Evolutionary conservation across 2,329 filamentous ascomycete species (phyloP).

Genomic region (Dothistroma septosporum): DNA sequence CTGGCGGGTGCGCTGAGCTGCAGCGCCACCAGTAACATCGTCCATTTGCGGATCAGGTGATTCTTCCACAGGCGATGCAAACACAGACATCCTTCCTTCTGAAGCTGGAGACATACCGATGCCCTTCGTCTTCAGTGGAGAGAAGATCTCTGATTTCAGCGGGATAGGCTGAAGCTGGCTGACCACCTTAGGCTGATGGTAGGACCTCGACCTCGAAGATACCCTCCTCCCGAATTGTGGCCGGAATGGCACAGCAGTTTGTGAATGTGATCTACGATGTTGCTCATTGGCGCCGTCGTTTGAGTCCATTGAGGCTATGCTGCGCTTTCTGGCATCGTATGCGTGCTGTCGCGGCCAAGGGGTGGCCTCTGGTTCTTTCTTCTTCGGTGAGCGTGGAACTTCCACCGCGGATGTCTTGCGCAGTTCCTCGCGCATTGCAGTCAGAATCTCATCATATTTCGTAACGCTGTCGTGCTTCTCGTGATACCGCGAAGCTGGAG

Average conservation of each 20-base stretch:
- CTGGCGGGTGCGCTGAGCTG: constrained; percentile 11
- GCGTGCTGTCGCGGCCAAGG: constrained; percentile 8
- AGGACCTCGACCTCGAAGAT: constrained; percentile 28
- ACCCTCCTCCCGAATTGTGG: constrained; percentile 25
- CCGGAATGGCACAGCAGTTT: constrained; percentile 28
- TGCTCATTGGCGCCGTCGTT: constrained; percentile 14
- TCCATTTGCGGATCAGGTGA: constrained; percentile 9
- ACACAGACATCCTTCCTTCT: constrained; percentile 11
- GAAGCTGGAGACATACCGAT: constrained; percentile 17
- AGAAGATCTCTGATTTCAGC: constrained; percentile 34
- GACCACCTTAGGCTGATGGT: constrained; percentile 31
- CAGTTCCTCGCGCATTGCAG: constrained; percentile 34
- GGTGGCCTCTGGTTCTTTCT: constrained; percentile 8
- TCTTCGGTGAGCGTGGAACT: constrained; percentile 9
- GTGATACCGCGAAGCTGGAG: constrained; percentile 13
- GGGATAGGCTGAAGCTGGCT: constrained; percentile 30
- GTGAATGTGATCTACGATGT: constrained; percentile 25
- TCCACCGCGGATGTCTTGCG: constrained; percentile 20
- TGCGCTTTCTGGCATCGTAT: constrained; percentile 9
- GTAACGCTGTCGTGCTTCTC: constrained; percentile 16
- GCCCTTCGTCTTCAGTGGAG: constrained; percentile 30
- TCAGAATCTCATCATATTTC: constrained; percentile 34
- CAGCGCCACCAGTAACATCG: constrained; percentile 11
- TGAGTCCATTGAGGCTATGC: constrained; percentile 17
- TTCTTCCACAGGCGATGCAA: constrained; percentile 21